These are phyloP conservation scores for Lachnellula arida DNA, from an alignment of 2,329 filamentous ascomycete species.

Conservation along the genomic window DNA sequence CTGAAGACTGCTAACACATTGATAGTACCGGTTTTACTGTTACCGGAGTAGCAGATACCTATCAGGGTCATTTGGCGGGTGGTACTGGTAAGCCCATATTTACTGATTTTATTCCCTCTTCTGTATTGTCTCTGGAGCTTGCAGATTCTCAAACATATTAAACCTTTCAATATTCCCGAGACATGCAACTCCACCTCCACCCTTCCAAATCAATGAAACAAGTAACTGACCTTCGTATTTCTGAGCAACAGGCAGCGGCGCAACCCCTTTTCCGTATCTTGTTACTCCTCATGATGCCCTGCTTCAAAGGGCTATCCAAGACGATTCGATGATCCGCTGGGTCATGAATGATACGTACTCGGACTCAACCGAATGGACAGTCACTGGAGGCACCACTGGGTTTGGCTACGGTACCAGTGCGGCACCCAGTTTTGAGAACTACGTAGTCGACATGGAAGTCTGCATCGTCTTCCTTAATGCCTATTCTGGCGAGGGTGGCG, in stretches of 20 bases:
- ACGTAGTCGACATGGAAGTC: slow-evolving; percentile 44
- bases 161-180: too few species aligned
- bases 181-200: too few species aligned
- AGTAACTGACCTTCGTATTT: too few species aligned
- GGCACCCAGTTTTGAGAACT: slow-evolving; percentile 55
- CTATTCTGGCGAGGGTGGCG: slow-evolving; percentile 77
- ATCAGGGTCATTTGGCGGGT: slow-evolving; percentile 12
- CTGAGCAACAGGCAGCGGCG: too few species aligned
- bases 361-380: background rate
- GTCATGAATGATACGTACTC: slow-evolving; percentile 37
- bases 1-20: too few species aligned
- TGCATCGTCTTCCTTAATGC: slow-evolving; percentile 82
- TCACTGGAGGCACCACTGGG: slow-evolving; percentile 2
- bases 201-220: too few species aligned
- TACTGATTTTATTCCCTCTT: too few species aligned
- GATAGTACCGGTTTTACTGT: background rate
- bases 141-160: too few species aligned
- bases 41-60: slow-evolving; percentile 3
- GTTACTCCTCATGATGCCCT: slow-evolving; percentile 69
- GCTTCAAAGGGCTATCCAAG: slow-evolving; percentile 53
- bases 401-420: background rate
- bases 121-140: too few species aligned
- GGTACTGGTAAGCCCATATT: slow-evolving; percentile 2
- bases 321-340: slow-evolving; percentile 51
- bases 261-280: slow-evolving; percentile 65